A percentile compares a stretch with the other conserved stretches of the same genome.
These are phyloP conservation scores for Globisporangium iwayamae DNA, from an alignment of 352 stramenopile species.

Conservation along the genomic window DNA sequence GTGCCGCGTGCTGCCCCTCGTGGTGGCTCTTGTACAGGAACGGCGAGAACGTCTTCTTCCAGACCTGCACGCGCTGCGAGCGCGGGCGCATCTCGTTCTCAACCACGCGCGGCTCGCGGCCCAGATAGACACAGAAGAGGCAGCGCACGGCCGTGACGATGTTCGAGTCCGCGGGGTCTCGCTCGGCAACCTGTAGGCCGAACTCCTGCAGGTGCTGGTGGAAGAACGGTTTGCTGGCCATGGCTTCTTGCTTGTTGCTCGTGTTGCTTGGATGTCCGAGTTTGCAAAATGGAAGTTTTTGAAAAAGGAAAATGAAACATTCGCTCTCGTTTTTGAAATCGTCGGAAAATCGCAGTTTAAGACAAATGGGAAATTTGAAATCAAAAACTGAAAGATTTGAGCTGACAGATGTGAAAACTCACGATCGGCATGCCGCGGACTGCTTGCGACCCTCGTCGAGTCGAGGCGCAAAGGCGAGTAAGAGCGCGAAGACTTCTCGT, in stretches of 20 bases:
- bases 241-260: neutral
- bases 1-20: neutral
- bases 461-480: too few species aligned
- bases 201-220: neutral
- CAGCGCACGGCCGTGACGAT: neutral
- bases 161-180: neutral
- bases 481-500: too few species aligned
- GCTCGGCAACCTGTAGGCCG: neutral
- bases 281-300: too few species aligned
- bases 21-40: conserved; percentile 1
- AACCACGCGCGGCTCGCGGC: neutral
- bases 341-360: too few species aligned
- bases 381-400: too few species aligned
- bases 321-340: too few species aligned
- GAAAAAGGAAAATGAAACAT: too few species aligned
- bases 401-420: too few species aligned
- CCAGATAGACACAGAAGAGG: neutral
- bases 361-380: too few species aligned
- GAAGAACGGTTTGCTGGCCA: neutral
- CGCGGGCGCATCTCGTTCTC: neutral
- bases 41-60: neutral
- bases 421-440: too few species aligned
- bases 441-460: too few species aligned
- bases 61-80: neutral
- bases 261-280: too few species aligned